Percentiles rank a stretch among this genome's conserved stretches.
Conservation (phyloP, 495 filamentous ascomycete genomes). For the Tuber magnatum region DNA sequence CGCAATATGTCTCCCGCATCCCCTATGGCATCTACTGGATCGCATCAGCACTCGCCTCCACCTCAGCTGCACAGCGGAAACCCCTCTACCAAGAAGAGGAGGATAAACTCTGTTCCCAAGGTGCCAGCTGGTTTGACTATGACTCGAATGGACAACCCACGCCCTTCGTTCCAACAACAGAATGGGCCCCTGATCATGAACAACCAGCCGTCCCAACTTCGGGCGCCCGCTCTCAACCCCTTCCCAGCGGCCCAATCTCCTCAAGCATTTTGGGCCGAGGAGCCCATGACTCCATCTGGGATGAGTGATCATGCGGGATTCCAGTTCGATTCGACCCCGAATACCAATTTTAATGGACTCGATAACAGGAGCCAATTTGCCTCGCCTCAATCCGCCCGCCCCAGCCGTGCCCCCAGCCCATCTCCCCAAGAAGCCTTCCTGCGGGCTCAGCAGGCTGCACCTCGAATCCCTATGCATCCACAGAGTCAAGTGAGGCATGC, state of each 20-base stretch:
- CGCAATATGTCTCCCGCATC: constrained; percentile 17
- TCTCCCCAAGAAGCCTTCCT: constrained; percentile 25
- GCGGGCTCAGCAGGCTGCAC: constrained; percentile 16
- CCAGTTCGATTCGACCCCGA: constrained; percentile 26
- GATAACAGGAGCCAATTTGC: constrained; percentile 31
- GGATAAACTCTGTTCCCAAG: constrained; percentile 48
- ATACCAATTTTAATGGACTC: constrained; percentile 26
- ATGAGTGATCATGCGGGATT: constrained; percentile 32
- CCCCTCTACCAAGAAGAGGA: constrained; percentile 31
- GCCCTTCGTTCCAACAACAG: constrained; percentile 38
- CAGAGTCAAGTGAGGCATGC: constrained; percentile 20
- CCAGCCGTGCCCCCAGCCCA: constrained; percentile 31
- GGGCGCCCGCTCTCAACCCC: constrained; percentile 27
- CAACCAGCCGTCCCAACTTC: constrained; percentile 31
- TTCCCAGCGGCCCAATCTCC: constrained; percentile 33
- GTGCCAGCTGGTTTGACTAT: constrained; percentile 67
- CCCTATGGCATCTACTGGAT: constrained; percentile 14
- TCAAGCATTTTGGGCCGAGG: constrained; percentile 24
- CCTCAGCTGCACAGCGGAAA: constrained; percentile 21
- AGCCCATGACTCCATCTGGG: constrained; percentile 47
- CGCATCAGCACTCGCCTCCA: constrained; percentile 28
- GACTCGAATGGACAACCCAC: constrained; percentile 62
- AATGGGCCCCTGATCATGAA: neutral
- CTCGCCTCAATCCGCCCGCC: constrained; percentile 29
- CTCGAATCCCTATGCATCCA: constrained; percentile 10